Evolutionary conservation across 2,329 filamentous ascomycete genomes (phyloP), one percentile per base, ranked within the genome.

Genomic region (Neonectria neomacrospora): DNA sequence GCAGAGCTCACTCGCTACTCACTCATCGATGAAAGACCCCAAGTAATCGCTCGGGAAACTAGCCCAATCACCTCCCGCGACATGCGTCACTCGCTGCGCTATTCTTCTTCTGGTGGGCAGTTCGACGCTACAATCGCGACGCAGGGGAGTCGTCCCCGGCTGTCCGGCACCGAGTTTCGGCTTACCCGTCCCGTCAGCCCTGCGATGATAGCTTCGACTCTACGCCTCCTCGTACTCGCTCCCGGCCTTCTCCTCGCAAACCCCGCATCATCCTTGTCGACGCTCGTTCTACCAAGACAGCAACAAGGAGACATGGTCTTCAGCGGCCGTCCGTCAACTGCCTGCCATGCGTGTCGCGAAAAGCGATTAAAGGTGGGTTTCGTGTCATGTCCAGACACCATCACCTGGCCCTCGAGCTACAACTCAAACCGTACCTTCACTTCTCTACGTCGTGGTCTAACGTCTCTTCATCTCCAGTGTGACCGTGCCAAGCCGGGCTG

Each of bases 281-380:
- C n/a, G n/a, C n/a, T 39, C 8, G 1, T 10, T 3, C 5, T 37
- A 12, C 12, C 34, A 37, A 14, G 32, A 34, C 9, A 47, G 20
- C 16, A 11, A 11, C 14, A 22, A n/a, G 42, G 18, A n/a, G 20
- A 14, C 16, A 71, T 75, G 71, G 72, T 79, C 10, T 74, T 74
- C 34, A 72, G 71, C 28, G 73, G 73, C 32, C 68, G 66, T 14
- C 73, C 72, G 7, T 75, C 73, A 26, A 72, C 71, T 2, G 73
- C 73, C 3, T 75, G 73, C 42, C 67, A 68, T 45, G 61, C 71
- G 34, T 75, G 73, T 64, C 73, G 73, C 5, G 63, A 67, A 18
- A 64, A 60, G 59, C 67, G 73, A 60, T 62, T 70, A 20, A 71
- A 68, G 67, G 73, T 73, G 54, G 64, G 72, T 26, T n/a, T n/a